Base-by-base conservation (phyloP, 805 yeast species). In the Phaffomyces opuntiae region DNA sequence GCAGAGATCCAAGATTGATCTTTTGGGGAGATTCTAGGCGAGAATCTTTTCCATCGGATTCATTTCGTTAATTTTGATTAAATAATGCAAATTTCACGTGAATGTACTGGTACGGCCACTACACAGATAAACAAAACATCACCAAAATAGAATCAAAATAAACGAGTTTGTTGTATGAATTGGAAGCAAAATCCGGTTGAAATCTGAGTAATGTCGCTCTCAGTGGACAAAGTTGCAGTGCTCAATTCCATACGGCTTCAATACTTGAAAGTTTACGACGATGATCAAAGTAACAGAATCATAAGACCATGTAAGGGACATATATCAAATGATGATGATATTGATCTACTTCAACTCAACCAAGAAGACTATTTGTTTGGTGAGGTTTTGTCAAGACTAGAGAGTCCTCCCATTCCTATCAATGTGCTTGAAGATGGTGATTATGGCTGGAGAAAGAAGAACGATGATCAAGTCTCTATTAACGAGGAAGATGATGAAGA, bases 331-430 rank as follows among this genome's bases (percentile, higher is more conserved):
- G 4, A 36, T 31, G 34, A 36, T 31, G 34, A 36, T 25, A 42
- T 12, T 4, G 31, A 29, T 29, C 14, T 29, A 29, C 14, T 11
- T 11, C 31, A 29, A 4, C 12, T 29, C 12, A 29, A 29, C 13
- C 31, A 40, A 16, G 47, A 40, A 14, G 47, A 36, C 9, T 34
- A 39, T 16, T 34, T 37, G n/a, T 39, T 51, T 39, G 46, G 46
- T 3, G 50, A 44, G 37, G 40, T 53, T 27, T 38, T 59, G 6
- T 24, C 48, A 1, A 39, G 51, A n/a, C 33, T 53, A 3, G 63
- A 60, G 32, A 50, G 55, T 9, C 65, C 65, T 0, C 65, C 65
- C 4, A 59, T 62, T n/a, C 64, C 64, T 1, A 44, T 59, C 9
- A 61, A 61, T 24, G 57, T 55, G 1, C 40, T 53, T 21, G 61